These are phyloP conservation scores for Sugiyamaella smithiae DNA, from an alignment of 805 yeast species.

Conservation along the genomic window DNA sequence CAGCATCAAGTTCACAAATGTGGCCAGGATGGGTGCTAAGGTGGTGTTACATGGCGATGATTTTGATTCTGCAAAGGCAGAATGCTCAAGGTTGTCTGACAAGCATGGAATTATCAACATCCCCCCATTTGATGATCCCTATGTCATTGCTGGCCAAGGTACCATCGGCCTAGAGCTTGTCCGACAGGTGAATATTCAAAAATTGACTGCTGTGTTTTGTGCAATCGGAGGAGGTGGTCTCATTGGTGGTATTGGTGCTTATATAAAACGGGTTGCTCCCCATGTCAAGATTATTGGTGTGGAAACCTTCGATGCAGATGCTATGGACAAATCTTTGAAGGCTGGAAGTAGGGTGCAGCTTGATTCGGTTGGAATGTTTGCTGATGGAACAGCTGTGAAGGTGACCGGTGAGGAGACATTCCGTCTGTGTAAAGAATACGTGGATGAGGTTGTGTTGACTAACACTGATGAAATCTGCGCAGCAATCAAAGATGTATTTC, in stretches of 20 bases:
- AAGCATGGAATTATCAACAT: slow-evolving; percentile 79
- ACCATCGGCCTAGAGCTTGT: slow-evolving; percentile 92
- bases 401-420: slow-evolving; percentile 88
- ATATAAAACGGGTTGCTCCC: slow-evolving; percentile 94
- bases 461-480: slow-evolving; percentile 94
- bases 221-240: slow-evolving; percentile 98
- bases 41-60: slow-evolving; percentile 93
- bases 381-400: slow-evolving; percentile 97
- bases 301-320: slow-evolving; percentile 94
- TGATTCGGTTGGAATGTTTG: slow-evolving; percentile 86
- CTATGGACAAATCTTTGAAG: slow-evolving; percentile 70
- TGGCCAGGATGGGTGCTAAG: slow-evolving; percentile 86
- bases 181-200: slow-evolving; percentile 76
- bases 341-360: slow-evolving; percentile 54
- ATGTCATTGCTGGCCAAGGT: slow-evolving; percentile 98
- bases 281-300: slow-evolving; percentile 94
- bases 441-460: slow-evolving; percentile 87
- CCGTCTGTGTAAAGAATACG: slow-evolving; percentile 67
- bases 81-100: slow-evolving; percentile 68
- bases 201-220: slow-evolving; percentile 81
- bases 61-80: slow-evolving; percentile 91
- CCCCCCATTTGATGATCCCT: slow-evolving; percentile 99
- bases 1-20: slow-evolving; percentile 87
- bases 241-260: slow-evolving; percentile 85
- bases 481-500: slow-evolving; percentile 93